Conservation (phyloP, 345 rosid genomes). For the Luvunga scandens region DNA sequence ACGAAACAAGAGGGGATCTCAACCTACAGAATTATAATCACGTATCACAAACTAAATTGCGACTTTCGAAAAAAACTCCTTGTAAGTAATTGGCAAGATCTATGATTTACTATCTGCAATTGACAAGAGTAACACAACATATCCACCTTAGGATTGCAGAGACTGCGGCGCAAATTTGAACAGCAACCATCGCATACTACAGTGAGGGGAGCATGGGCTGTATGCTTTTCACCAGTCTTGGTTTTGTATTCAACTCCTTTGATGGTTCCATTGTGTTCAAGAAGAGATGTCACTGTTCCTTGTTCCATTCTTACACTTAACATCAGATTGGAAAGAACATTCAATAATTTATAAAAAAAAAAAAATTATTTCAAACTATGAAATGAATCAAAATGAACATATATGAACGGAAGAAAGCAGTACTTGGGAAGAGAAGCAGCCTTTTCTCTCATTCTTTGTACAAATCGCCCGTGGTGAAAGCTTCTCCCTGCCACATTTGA, state of each 20-base stretch:
- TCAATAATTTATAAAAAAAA: not conserved
- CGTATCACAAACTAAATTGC: not conserved
- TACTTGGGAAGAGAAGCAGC: constrained; percentile 54
- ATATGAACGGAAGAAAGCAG: not conserved
- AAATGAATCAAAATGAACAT: not conserved
- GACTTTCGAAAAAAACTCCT: not conserved
- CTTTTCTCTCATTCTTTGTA: constrained; percentile 52
- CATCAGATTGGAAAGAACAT: not conserved
- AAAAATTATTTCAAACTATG: not conserved
- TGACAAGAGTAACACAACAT: not conserved
- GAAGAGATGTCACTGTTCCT: constrained; percentile 54
- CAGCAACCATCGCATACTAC: constrained; percentile 54
- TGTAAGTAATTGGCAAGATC: not conserved
- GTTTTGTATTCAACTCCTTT: constrained; percentile 53
- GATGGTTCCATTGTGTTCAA: constrained; percentile 41
- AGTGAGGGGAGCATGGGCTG: constrained; percentile 51
- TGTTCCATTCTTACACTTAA: constrained; percentile 56
- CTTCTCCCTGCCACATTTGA: constrained; percentile 46
- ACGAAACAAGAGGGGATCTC: constrained; percentile 57
- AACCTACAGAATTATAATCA: constrained; percentile 38
- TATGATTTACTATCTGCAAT: not conserved
- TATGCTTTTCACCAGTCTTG: constrained; percentile 26
- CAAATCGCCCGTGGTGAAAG: constrained; percentile 54
- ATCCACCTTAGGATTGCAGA: constrained; percentile 44
- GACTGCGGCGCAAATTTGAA: constrained; percentile 52